Evolutionary conservation across 2,329 filamentous ascomycete genomes (phyloP).

Genomic region (Parafenestella ontariensis): DNA sequence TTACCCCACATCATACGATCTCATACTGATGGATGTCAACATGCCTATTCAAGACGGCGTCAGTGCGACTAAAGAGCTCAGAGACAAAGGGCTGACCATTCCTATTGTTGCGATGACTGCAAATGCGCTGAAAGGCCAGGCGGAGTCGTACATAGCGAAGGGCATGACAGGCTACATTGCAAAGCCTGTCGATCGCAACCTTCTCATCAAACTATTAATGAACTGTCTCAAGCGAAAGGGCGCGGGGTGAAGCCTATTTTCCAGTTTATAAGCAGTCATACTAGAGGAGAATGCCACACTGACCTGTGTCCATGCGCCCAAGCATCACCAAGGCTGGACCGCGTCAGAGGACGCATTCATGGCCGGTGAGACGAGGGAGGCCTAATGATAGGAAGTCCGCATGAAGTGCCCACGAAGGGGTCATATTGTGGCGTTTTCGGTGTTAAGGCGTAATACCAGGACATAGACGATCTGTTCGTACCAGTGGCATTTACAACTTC

Average conservation of each 20-base stretch:
- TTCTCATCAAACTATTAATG: conserved; percentile 53
- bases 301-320: background rate
- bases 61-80: conserved; percentile 36
- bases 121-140: conserved; percentile 63
- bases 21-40: conserved; percentile 47
- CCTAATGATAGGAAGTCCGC: background rate
- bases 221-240: conserved; percentile 26
- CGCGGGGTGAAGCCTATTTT: conserved; percentile 9
- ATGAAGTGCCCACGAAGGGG: background rate
- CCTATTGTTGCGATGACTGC: conserved; percentile 65
- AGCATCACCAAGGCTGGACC: background rate
- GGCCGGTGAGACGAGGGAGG: no score
- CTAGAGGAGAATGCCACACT: background rate
- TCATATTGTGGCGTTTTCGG: background rate
- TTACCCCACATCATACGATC: conserved; percentile 27
- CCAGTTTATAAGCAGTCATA: background rate
- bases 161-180: conserved; percentile 65
- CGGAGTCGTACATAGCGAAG: conserved; percentile 60
- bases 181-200: conserved; percentile 61
- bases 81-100: conserved; percentile 20
- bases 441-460: no score
- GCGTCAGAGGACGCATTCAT: background rate
- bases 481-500: no score
- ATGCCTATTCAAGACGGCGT: conserved; percentile 45
- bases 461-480: no score